Evolutionary conservation across 2,329 filamentous ascomycete genomes (phyloP), one percentile per base, ranked within the genome.

Genomic region (Paecilomyces formosus): DNA sequence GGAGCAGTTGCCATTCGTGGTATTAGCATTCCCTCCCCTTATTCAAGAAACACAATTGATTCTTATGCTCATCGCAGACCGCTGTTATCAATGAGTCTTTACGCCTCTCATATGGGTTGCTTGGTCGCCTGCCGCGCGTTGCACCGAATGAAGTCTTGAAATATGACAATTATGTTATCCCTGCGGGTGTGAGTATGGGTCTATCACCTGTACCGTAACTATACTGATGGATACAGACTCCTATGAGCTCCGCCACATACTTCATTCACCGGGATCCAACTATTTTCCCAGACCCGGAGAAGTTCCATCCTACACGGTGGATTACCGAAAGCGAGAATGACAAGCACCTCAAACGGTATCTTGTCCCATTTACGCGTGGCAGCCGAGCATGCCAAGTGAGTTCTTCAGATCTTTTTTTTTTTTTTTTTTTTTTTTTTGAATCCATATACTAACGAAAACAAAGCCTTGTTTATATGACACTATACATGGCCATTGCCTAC

Each of bases 251-350:
- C 61, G 58, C 57, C 3, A 61, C 63, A 0, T 18, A 62, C 3
- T 56, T 69, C n/a, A 55, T 65, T 24, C 66, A 68, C 55, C 58
- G 60, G 55, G 58, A 70, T 55, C 55, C 60, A 33, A 18, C 50
- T 21, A 64, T 67, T 58, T 68, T 67, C 55, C 65, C 65, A 3
- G 58, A 68, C 18, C 59, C 65, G 3, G 26, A 60, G 12, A 57
- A 45, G 6, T 68, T 65, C 54, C 21, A 58, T 18, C 66, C 66
- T 3, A 63, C 65, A 55, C 64, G 66, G 6, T 68, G 66, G 66
- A 35, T 67, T 26, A 26, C 24, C 12, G 61, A 64, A 49, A 30
- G 31, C 21, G 55, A 56, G 6, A 55, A 64, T 55, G 56, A 61
- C 2, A 61, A 62, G 18, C 55, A 59, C n/a, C 51, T 67, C 22